Evolutionary conservation across 352 stramenopile genomes (phyloP).

Genomic region (Phytophthora litchii): DNA sequence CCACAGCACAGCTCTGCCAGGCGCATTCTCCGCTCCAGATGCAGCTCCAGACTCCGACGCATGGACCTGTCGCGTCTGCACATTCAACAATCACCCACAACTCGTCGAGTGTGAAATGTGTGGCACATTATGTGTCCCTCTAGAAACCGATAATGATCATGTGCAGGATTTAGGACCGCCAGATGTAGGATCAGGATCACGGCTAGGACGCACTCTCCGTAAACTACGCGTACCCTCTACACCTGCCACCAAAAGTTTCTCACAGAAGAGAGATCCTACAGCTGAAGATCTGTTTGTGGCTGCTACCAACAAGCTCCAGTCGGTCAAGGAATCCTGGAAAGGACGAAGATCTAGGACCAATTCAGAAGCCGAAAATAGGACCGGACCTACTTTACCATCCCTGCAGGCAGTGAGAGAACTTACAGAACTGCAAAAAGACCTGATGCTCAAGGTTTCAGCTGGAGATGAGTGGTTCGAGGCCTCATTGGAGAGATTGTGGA

Average conservation of each 20-base stretch:
- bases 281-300: constrained; percentile 66
- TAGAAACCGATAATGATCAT: constrained; percentile 5
- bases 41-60: constrained; percentile 3
- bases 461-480: constrained; percentile 70
- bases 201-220: constrained; percentile 47
- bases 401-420: constrained; percentile 51
- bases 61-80: constrained; percentile 80
- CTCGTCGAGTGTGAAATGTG: constrained; percentile 77
- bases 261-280: constrained; percentile 63
- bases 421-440: constrained; percentile 55
- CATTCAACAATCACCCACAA: constrained; percentile 80
- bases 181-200: constrained; percentile 8
- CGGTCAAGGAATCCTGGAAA: constrained; percentile 42
- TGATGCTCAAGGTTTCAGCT: constrained; percentile 66
- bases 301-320: constrained; percentile 58
- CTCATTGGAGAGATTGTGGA: constrained; percentile 68
- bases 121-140: constrained; percentile 45
- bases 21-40: constrained; percentile 1
- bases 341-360: constrained; percentile 29
- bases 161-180: neutral
- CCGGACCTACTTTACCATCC: constrained; percentile 32
- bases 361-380: constrained; percentile 11
- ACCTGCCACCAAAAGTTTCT: constrained; percentile 50
- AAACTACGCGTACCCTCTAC: constrained; percentile 52
- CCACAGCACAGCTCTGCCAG: neutral